Conservation (phyloP, 371 early-diverging fungal genomes). For the Neoconidiobolus thromboides region DNA sequence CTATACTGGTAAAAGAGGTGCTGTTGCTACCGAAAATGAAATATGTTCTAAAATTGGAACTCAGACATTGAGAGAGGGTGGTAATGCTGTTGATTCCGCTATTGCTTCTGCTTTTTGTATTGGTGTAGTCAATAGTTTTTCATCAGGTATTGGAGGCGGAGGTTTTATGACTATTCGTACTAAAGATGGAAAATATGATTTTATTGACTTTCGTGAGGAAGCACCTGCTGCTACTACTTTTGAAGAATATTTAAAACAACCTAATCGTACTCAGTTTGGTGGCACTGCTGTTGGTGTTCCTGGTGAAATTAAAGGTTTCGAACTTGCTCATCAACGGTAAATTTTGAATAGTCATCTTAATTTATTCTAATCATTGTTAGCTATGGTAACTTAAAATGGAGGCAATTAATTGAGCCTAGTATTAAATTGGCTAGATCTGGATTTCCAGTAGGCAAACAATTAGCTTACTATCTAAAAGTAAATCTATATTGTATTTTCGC, state of each 20-base stretch:
- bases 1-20: constrained; percentile 21
- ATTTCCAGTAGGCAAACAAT: constrained; percentile 35
- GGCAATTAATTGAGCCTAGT: constrained; percentile 58
- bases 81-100: constrained; percentile 94
- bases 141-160: constrained; percentile 92
- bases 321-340: constrained; percentile 7
- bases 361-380: too few species aligned
- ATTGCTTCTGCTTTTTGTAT: constrained; percentile 86
- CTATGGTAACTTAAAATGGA: constrained; percentile 77
- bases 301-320: constrained; percentile 10
- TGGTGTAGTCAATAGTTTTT: constrained; percentile 84
- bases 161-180: constrained; percentile 91
- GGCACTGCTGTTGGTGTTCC: constrained; percentile 82
- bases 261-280: constrained; percentile 44
- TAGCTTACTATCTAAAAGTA: constrained; percentile 31
- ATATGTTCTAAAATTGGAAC: constrained; percentile 73
- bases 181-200: constrained; percentile 15
- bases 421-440: constrained; percentile 65
- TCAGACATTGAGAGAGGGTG: constrained; percentile 71
- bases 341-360: too few species aligned
- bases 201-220: constrained; percentile 73
- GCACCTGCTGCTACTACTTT: constrained; percentile 59
- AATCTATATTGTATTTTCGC: not conserved
- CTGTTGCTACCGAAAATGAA: constrained; percentile 74
- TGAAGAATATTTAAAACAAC: constrained; percentile 53